A percentile compares a stretch with the other conserved stretches of the same genome.
Evolutionary conservation across 2,329 filamentous ascomycete species (phyloP).

Genomic region (Dactylellina parvicollis): DNA sequence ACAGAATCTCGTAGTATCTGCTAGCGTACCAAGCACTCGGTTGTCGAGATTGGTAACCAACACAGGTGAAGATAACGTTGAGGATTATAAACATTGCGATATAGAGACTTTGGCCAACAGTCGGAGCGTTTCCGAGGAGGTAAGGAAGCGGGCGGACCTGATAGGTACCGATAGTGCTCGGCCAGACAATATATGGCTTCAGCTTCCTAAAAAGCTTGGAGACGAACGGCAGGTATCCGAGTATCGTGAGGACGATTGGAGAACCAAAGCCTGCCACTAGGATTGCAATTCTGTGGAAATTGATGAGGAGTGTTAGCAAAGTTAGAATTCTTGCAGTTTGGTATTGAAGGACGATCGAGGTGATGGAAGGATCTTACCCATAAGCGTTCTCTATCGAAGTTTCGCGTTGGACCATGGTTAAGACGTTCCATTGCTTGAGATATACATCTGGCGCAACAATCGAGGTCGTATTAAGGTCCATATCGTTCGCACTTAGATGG

Average conservation of each 20-base stretch:
- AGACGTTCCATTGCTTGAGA: constrained; percentile 7
- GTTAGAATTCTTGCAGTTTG: too few species aligned
- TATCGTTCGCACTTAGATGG: constrained; percentile 23
- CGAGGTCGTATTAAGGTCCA: constrained; percentile 55
- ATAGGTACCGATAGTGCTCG: constrained; percentile 59
- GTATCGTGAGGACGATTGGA: constrained; percentile 57
- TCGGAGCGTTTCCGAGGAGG: constrained; percentile 62
- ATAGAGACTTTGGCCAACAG: constrained; percentile 63
- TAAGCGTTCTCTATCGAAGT: constrained; percentile 51
- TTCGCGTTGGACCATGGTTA: constrained; percentile 15
- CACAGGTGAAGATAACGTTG: constrained; percentile 61
- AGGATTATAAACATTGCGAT: constrained; percentile 62
- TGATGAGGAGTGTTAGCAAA: background rate
- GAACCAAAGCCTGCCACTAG: constrained; percentile 57
- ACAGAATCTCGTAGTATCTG: constrained; percentile 36
- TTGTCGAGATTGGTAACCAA: constrained; percentile 57
- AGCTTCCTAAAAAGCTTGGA: constrained; percentile 56
- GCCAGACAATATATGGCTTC: constrained; percentile 60
- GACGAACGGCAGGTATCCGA: constrained; percentile 58
- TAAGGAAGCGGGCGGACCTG: constrained; percentile 60
- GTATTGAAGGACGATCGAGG: too few species aligned
- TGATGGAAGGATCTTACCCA: constrained; percentile 32
- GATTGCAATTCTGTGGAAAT: constrained; percentile 56
- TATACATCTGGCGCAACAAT: constrained; percentile 44
- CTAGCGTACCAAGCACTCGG: constrained; percentile 23